Evolutionary conservation across 805 yeast species (phyloP).

Genomic region (Candida alai): DNA sequence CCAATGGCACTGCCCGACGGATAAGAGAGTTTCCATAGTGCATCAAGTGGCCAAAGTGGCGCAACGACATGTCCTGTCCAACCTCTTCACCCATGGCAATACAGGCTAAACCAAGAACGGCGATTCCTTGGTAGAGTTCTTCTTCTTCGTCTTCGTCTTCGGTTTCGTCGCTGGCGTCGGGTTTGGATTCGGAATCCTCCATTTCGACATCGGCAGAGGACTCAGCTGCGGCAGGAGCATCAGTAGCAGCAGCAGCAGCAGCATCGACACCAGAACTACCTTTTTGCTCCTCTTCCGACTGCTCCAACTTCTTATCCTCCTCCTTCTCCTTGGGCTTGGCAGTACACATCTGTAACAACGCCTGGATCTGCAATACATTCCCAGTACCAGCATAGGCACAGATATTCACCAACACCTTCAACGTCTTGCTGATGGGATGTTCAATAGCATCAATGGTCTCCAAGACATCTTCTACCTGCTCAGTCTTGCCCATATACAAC

Average conservation of each 20-base stretch:
- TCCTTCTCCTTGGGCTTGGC: constrained; percentile 59
- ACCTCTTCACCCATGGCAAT: constrained; percentile 97
- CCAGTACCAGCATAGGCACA: constrained; percentile 98
- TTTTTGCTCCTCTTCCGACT: constrained; percentile 35
- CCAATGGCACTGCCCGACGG: constrained; percentile 92
- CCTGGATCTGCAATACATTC: constrained; percentile 91
- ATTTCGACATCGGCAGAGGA: constrained; percentile 20
- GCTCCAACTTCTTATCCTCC: constrained; percentile 57
- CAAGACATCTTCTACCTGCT: constrained; percentile 88
- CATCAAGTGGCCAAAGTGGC: constrained; percentile 96
- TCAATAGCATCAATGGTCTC: constrained; percentile 94
- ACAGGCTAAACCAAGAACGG: constrained; percentile 90
- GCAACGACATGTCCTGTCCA: constrained; percentile 95
- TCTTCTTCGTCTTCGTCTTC: constrained; percentile 44
- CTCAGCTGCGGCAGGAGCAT: constrained; percentile 20
- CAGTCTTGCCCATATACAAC: constrained; percentile 89
- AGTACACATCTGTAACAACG: constrained; percentile 82
- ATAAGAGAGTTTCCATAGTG: constrained; percentile 93
- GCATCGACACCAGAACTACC: constrained; percentile 24
- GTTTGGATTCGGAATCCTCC: constrained; percentile 16
- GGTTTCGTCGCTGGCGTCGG: constrained; percentile 23
- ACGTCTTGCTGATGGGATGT: constrained; percentile 86
- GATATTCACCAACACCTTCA: constrained; percentile 84
- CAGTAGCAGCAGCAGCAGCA: constrained; percentile 26
- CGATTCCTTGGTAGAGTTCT: constrained; percentile 71